phyloP scores from a whole-genome alignment of 208 protist genomes.

The Acanthamoeba culbertsoni region DNA sequence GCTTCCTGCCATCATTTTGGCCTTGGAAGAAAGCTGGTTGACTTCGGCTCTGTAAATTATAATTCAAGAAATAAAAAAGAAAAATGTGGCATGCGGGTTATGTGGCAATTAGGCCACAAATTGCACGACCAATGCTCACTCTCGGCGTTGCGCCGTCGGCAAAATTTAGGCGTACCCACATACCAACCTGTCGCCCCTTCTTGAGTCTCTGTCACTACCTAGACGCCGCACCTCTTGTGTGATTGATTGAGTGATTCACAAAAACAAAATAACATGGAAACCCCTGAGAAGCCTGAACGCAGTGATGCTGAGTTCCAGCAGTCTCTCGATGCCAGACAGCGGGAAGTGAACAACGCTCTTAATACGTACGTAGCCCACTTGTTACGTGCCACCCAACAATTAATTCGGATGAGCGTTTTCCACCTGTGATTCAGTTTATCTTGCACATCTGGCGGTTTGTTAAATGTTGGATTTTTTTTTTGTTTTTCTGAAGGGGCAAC shows the following conservation, averaged over 20 bases:
- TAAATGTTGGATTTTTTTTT: not conserved
- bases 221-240: too few species aligned
- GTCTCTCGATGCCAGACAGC: slow-evolving; percentile 60
- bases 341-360: slow-evolving; percentile 65
- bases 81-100: not conserved
- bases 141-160: slow-evolving; percentile 15
- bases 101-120: not conserved
- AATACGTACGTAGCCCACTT: slow-evolving; percentile 55
- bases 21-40: slow-evolving; percentile 1
- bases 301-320: slow-evolving; percentile 68
- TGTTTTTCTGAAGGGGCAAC: slow-evolving; percentile 58
- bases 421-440: too few species aligned
- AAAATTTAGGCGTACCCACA: not conserved
- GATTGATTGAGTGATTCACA: too few species aligned
- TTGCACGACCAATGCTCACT: not conserved
- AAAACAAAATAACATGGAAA: slow-evolving; percentile 34
- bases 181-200: not conserved
- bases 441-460: not conserved
- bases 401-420: too few species aligned
- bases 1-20: not conserved
- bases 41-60: too few species aligned
- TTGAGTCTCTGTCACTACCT: too few species aligned
- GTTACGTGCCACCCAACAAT: too few species aligned
- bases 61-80: not conserved
- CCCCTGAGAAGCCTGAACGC: slow-evolving; percentile 44